Conservation (phyloP, 2,329 filamentous ascomycete species). For the Xylariaceae sp. region DNA sequence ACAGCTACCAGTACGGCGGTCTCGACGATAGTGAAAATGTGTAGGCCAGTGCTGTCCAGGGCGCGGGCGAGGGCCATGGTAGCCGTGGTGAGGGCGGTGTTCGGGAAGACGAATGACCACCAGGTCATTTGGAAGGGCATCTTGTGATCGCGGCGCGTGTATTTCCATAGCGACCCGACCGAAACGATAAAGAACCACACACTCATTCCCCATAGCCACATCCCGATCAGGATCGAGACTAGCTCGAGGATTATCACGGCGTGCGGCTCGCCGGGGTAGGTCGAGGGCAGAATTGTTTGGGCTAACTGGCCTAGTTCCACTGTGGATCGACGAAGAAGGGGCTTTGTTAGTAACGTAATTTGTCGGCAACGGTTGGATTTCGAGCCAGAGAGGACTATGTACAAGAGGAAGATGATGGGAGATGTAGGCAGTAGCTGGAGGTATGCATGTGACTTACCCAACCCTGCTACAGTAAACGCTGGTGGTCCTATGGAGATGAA, state of each 20-base stretch:
- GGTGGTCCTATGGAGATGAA: conserved; percentile 79
- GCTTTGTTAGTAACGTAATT: not conserved
- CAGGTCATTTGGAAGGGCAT: conserved; percentile 81
- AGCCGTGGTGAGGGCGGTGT: conserved; percentile 70
- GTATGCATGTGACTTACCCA: conserved; percentile 35
- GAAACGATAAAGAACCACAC: conserved; percentile 82
- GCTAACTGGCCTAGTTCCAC: conserved; percentile 45
- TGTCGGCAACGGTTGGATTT: not conserved
- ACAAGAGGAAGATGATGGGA: not conserved
- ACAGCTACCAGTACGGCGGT: conserved; percentile 60
- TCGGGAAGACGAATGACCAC: conserved; percentile 80
- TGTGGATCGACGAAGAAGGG: too few relatives aligned
- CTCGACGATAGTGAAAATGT: conserved; percentile 65
- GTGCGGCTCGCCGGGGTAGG: conserved; percentile 40
- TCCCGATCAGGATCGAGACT: conserved; percentile 56
- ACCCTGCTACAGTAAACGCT: conserved; percentile 51
- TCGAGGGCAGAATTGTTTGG: conserved; percentile 39
- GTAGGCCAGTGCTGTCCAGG: conserved; percentile 55
- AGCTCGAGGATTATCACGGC: conserved; percentile 44
- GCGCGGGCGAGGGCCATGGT: conserved; percentile 67
- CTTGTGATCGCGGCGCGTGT: conserved; percentile 50
- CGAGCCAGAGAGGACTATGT: not conserved
- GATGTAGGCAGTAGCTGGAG: too few relatives aligned
- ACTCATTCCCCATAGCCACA: conserved; percentile 82
- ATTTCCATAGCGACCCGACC: conserved; percentile 70